Conservation (phyloP, 352 stramenopile genomes). For the Blastocystis sp. region DNA sequence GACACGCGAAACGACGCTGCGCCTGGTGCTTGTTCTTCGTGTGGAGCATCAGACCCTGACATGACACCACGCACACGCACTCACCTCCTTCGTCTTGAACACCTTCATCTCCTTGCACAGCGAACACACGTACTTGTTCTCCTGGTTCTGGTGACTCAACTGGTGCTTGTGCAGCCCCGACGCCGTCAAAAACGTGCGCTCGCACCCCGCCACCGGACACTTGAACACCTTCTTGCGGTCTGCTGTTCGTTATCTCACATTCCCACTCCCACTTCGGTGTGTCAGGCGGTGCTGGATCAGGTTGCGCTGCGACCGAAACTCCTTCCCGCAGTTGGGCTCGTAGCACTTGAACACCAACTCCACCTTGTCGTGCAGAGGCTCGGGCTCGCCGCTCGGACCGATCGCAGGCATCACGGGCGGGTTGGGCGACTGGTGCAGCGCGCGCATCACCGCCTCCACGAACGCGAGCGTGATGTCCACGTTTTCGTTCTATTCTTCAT, state of each 20-base stretch:
- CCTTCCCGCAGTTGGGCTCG: conserved; percentile 5
- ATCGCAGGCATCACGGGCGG: not conserved
- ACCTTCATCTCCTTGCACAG: conserved; percentile 8
- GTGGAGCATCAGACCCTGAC: conserved; percentile 34
- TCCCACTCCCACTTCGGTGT: not conserved
- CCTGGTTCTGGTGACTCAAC: not conserved
- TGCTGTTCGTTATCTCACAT: not conserved
- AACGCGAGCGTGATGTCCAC: conserved; percentile 35
- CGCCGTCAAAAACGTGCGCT: conserved; percentile 35
- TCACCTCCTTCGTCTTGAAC: conserved; percentile 64
- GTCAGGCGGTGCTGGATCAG: conserved; percentile 39
- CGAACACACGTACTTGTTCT: conserved; percentile 18
- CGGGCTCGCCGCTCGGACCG: not conserved
- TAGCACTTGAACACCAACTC: conserved; percentile 31
- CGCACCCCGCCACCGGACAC: conserved; percentile 14
- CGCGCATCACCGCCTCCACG: conserved; percentile 23
- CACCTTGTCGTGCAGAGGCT: not conserved
- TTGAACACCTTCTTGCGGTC: not conserved
- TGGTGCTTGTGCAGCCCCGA: conserved; percentile 37
- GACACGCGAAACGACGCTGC: not conserved
- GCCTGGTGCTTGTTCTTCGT: conserved; percentile 58
- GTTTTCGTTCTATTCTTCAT: conserved; percentile 11
- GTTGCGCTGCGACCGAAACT: conserved; percentile 56
- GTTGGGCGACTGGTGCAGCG: not conserved
- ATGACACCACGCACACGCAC: not conserved